Percentiles rank a stretch among this genome's conserved stretches.
Conservation (phyloP, 139 green algal genomes). For the Chlorella vulgaris region DNA sequence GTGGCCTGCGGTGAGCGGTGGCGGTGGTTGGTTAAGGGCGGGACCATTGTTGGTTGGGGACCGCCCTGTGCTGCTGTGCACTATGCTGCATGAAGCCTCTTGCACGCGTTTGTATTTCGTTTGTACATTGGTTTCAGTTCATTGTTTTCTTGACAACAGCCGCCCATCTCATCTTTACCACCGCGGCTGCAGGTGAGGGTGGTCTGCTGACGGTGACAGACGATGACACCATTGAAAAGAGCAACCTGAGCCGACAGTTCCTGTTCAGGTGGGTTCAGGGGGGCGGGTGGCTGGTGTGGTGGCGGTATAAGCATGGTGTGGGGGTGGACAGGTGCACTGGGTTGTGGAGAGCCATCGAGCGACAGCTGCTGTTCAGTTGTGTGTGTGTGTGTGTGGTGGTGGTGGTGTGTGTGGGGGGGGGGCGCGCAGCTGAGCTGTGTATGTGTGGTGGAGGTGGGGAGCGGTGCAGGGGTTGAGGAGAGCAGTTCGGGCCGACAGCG, state of each 20-base stretch:
- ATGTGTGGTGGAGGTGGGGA: no score
- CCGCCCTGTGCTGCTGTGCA: background rate
- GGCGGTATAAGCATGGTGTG: no score
- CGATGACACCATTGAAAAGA: constrained; percentile 98
- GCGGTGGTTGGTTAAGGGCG: background rate
- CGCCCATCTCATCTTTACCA: background rate
- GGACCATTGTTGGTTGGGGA: background rate
- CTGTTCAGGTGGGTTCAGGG: constrained; percentile 73
- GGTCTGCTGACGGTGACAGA: constrained; percentile 91
- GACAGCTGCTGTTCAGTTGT: no score
- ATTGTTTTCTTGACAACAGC: background rate
- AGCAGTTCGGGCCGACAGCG: no score
- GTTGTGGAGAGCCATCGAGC: background rate
- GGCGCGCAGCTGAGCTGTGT: no score
- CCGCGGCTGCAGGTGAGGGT: background rate
- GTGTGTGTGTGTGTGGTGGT: no score
- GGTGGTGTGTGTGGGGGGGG: no score
- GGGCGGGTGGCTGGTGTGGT: background rate
- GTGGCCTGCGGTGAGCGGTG: constrained; percentile 56
- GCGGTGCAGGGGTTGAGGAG: no score
- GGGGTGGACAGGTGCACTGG: background rate
- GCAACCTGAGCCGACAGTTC: constrained; percentile 97
- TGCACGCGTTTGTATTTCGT: background rate
- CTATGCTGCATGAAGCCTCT: background rate
- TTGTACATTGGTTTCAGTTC: no score